Evolutionary conservation across 768 basidiomycete species (phyloP), one percentile per base, ranked within the genome.

Genomic region (Agaricus sinodeliciosus): DNA sequence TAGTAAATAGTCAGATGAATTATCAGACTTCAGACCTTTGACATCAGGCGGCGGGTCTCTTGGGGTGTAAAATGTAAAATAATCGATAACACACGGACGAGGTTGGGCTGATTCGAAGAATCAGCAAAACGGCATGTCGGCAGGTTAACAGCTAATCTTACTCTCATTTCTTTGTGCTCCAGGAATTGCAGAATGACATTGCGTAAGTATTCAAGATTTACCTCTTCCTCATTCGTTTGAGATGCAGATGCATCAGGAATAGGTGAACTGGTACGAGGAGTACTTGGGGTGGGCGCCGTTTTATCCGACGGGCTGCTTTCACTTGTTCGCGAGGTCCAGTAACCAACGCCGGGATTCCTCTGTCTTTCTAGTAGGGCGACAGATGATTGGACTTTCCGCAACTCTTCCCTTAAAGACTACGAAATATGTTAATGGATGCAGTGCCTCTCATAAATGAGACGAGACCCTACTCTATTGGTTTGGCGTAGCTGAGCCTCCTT

Each of bases 121-220:
- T 43, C 9, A 8, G 45, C 45, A 41, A n/a, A n/a, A 46, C 57
- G 48, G 37, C 26, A 27, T 47, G 27, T 31, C 2, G 18, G n/a
- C 43, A n/a, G 2, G 22, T 36, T n/a, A 16, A 6, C 48, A 12
- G 34, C 25, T 40, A 22, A 3, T 72, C 90, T 65, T 63, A 94
- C 94, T 70, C 96, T 79, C 94, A 97, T 97, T 67, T 98, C 94
- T 65, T 95, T 94, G 70, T 97, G 90, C 65, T 99, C 96, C 46
- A 99, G 74, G 72, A 99, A 99, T 66, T 98, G 96, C 43, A 99
- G 67, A 52, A 98, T 92, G 28, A 98, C 89, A 66, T 98, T 98
- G 54, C 96, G 78, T 43, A 99, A 68, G 68, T 99, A 99, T 69
- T 98, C 96, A 7, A 95, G 72, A 62, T 95, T 98, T 50, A 98